Base-by-base conservation (phyloP, 2,329 filamentous ascomycete species). In the Botrytis paeoniae region DNA sequence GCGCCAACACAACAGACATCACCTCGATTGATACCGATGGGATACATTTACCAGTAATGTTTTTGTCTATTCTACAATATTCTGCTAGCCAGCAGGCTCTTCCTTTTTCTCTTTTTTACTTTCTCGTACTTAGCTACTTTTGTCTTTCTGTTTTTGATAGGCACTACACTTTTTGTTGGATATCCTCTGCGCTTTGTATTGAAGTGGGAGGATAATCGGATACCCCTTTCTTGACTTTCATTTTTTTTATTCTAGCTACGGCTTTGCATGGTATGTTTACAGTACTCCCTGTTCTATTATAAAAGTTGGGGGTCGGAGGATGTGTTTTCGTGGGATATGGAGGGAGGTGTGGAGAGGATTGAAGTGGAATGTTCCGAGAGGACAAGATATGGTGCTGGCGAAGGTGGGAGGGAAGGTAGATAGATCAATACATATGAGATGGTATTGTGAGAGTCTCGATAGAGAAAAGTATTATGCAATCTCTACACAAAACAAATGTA, bases 161-260 rank as follows among this genome's bases (percentile, higher is more conserved):
- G 48, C 35, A 32, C 7, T 43, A 59, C 6, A 35, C 6, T 20
- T 57, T 41, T 25, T 54, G 35, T 41, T 69, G 65, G 32, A 57
- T 69, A 32, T 59, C 65, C 65, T 69, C 22, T 57, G 37, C 64
- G 64, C 65, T 57, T 51, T n/a, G 35, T 41, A 16, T 69, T 43
- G 65, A 20, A 57, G 65, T 69, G 48, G 35, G 39, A 41, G 65
- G 35, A 69, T 43, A 37, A 32, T 57, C 35, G 37, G 25, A 69
- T 69, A 69, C 65, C 65, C 48, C n/a, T 57, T 66, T 39, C 64
- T 66, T 54, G 64, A 54, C 32, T n/a, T 39, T 66, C 32, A 12
- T 68, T 39, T 54, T 57, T 32, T n/a, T n/a, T n/a, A n/a, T n/a
- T n/a, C n/a, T 10, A 41, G 37, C n/a, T 41, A 69, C 48, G 37